Base-by-base conservation (phyloP, 495 filamentous ascomycete species). In the Penicillium odoratum region DNA sequence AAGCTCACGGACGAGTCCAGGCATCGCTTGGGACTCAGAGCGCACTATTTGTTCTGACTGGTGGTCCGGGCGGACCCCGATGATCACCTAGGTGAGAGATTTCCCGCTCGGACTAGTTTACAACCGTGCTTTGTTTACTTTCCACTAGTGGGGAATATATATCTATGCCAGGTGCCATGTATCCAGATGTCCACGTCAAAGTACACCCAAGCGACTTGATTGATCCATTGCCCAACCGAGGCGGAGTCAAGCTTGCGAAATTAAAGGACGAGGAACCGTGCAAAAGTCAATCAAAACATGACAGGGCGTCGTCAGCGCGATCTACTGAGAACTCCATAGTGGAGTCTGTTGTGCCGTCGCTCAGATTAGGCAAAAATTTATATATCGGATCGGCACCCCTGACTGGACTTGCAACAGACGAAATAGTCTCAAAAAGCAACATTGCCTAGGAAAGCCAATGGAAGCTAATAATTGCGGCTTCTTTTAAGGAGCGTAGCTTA, bases 221-320 rank as follows among this genome's bases (percentile, higher is more conserved):
- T 16, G 0, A 40, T 48, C 26, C 5, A 48, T 11, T 48, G 4
- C 21, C 21, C 21, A 26, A 4, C 28, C 15, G 15, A 48, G 11
- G 46, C 28, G 46, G 26, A 29, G 8, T 29, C 10, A 45, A 28
- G 5, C 42, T 47, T 34, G 42, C 16, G 49, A 59, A 31, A 59
- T 53, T 56, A 44, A 53, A 56, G 53, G 56, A 56, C 5, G 38
- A 50, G 4, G 34, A 57, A 15, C 4, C 18, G 1, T 38, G 25
- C 44, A 30, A 56, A 31, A 7, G 43, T 5, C 47, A 44, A 57
- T 63, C 52, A 56, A 53, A 60, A 48, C 50, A 58, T 48, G 38
- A 56, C 57, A 50, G 38, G 30, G 57, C 50, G 57, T 64, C 61
- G 64, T 62, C 64, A 64, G 61, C 61, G 48, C 33, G 50, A 30